A percentile compares a stretch with the other conserved stretches of the same genome.
phyloP scores from a whole-genome alignment of 2,329 filamentous ascomycete species.

The Raffaelea arxii region DNA sequence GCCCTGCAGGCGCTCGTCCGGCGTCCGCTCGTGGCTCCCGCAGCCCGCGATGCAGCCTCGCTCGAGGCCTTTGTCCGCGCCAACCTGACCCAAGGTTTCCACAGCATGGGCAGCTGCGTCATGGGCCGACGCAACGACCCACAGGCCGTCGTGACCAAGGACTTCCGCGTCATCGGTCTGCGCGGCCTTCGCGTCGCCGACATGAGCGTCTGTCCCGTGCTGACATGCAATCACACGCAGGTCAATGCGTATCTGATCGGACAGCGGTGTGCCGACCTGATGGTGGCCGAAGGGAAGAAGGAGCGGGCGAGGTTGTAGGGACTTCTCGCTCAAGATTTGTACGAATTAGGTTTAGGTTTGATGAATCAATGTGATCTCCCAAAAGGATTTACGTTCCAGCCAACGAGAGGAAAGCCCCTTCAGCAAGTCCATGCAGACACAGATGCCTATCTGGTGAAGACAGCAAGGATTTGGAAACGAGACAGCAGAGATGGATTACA shows the following conservation, averaged over 20 bases:
- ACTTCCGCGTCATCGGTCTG: constrained; percentile 5
- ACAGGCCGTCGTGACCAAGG: neutral
- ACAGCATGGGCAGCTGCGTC: constrained; percentile 5
- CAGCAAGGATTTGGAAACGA: no score
- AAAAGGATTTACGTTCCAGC: no score
- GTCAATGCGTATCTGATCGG: constrained; percentile 6
- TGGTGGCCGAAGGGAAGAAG: neutral
- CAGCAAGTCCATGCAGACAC: no score
- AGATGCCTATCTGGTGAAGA: no score
- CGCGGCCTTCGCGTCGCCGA: constrained; percentile 8
- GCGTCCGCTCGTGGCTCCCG: neutral
- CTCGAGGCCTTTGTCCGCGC: neutral
- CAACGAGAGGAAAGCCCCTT: no score
- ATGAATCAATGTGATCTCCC: no score
- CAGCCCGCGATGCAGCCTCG: neutral
- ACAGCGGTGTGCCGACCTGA: neutral
- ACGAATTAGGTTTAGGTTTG: no score
- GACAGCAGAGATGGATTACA: no score
- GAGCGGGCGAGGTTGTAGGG: neutral
- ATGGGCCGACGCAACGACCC: constrained; percentile 4
- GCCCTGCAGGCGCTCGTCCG: neutral
- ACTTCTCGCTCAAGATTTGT: no score
- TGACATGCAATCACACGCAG: constrained; percentile 6
- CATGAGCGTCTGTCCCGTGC: constrained; percentile 6
- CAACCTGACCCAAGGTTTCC: constrained; percentile 4